phyloP scores from a whole-genome alignment of 192 early-diverging fungal species.

The Dissophora ornata region DNA sequence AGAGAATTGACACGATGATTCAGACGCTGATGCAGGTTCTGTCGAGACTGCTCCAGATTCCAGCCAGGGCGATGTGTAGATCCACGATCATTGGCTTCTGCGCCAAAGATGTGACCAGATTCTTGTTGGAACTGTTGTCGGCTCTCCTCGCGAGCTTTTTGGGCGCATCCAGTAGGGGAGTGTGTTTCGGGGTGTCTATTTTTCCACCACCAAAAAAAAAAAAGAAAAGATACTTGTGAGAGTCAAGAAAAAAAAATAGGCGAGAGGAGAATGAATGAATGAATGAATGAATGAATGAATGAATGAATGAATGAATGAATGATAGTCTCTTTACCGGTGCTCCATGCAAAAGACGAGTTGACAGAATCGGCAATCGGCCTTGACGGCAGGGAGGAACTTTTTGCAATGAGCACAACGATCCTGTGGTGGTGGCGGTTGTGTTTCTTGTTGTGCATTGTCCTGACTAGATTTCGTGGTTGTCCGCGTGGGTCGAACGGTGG shows the following conservation, averaged over 20 bases:
- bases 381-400: conserved; percentile 47
- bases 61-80: conserved; percentile 45
- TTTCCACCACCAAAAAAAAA: no score
- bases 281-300: no score
- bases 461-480: conserved; percentile 31
- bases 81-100: conserved; percentile 32
- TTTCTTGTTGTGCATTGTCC: conserved; percentile 7
- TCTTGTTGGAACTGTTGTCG: conserved; percentile 50
- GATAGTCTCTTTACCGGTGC: conserved; percentile 22
- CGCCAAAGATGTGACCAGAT: conserved; percentile 45
- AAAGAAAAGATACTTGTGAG: no score
- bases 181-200: conserved; percentile 54
- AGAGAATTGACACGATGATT: conserved; percentile 30
- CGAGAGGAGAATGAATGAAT: background rate
- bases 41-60: conserved; percentile 24
- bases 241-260: background rate
- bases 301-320: no score
- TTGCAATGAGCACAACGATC: conserved; percentile 51
- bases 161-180: conserved; percentile 31
- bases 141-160: conserved; percentile 30
- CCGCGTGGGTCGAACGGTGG: conserved; percentile 32
- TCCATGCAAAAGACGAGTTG: conserved; percentile 46
- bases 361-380: conserved; percentile 45
- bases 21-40: conserved; percentile 34
- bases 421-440: conserved; percentile 12